Evolutionary conservation across 495 filamentous ascomycete species (phyloP), one percentile per base, ranked within the genome.

Genomic region (Rhizodiscina lignyota): DNA sequence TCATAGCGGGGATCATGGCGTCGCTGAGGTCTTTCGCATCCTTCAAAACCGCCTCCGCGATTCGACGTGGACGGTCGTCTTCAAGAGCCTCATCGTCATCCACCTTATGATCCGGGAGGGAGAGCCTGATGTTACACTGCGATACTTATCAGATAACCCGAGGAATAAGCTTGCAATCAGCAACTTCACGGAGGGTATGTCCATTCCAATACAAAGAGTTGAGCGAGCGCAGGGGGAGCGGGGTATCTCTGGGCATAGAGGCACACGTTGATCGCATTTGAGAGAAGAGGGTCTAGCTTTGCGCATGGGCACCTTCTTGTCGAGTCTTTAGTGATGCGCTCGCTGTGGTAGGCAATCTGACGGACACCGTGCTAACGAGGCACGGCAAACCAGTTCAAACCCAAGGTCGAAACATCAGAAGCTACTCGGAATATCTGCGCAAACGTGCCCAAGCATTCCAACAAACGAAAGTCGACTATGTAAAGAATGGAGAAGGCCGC

Each of bases 71-170:
- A 96, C 91, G 5, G 74, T 81, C 21, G 84, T 87, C 37, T 94
- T 94, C 73, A 99, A 99, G 58, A 72, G 77, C 35, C 66, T 99
- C 36, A 94, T 99, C 41, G 85, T 92, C 4, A 72, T 94, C 24
- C 89, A 99, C 53, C 62, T 96, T 27, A 94, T 99, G 87, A 86
- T 99, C 41, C 71, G 89, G 40, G 89, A 99, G 59, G 89, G 89
- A 12, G 83, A 87, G 52, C 70, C 72, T 27, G 83, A 94, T 53
- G 80, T 83, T 18, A 92, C 91, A 4, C 62, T 99, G 36, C 67
- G 74, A 33, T 93, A 82, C 49, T 69, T 99, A 17, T 69, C 86
- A 16, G 77, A 83, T 42, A 77, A 87, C 49, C 77, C 82, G 41
- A 76, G 42, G 10, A 46, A 76, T 41, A 74, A 78, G 56, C 70